Conservation (phyloP, 2,329 filamentous ascomycete genomes). For the Kalaharituber pfeilii region DNA sequence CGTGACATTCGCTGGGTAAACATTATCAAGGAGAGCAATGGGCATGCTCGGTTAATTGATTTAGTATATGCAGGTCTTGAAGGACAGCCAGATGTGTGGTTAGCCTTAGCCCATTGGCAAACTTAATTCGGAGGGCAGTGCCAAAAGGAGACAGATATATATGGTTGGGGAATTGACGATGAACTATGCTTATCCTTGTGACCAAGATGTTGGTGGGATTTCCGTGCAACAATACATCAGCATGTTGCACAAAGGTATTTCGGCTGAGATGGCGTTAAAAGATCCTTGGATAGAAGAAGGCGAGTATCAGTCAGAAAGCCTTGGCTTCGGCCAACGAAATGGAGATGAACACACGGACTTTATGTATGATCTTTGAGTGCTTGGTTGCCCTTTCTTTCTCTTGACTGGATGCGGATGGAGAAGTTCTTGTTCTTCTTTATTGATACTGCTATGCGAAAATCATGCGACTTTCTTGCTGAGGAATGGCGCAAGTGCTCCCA, state of each 20-base stretch:
- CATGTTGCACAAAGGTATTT: neutral
- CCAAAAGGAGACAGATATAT: neutral
- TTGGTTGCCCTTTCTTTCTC: no score
- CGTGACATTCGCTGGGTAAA: neutral
- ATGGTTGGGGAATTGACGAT: neutral
- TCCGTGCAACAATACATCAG: neutral
- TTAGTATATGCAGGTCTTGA: neutral
- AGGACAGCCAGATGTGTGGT: neutral
- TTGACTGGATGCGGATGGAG: no score
- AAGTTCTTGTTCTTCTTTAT: no score
- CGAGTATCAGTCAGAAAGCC: no score
- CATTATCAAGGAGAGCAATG: neutral
- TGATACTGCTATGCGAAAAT: no score
- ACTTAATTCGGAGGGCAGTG: neutral
- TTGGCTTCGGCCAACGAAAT: no score
- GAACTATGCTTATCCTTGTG: neutral
- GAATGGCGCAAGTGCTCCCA: no score
- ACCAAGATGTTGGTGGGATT: neutral
- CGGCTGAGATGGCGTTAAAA: neutral
- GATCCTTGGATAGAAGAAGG: no score
- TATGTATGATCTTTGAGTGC: no score
- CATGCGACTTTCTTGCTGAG: no score
- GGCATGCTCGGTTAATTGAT: slow-evolving; percentile 1
- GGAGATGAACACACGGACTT: no score
- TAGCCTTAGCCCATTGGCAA: neutral